Evolutionary conservation across 108 stramenopile species (phyloP).

Genomic region (Nannochloropsis salina): DNA sequence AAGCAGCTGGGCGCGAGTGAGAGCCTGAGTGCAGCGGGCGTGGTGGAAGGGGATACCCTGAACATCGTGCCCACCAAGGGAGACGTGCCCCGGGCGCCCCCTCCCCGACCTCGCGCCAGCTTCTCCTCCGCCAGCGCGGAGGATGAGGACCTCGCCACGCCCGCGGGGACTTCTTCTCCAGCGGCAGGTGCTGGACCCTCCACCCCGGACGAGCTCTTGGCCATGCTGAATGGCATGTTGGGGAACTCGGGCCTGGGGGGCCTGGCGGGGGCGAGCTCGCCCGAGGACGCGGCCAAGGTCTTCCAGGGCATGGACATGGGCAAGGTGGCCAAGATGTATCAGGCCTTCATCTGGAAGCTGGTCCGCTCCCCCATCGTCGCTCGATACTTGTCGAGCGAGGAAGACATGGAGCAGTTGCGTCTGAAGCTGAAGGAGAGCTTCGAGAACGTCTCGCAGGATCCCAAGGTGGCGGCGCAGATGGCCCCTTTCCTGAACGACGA

Average conservation of each 20-base stretch:
- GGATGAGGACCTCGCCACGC: background rate
- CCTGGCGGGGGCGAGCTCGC: background rate
- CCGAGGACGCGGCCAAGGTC: background rate
- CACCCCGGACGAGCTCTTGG: background rate
- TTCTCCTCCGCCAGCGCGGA: background rate
- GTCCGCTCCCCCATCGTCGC: constrained; percentile 9
- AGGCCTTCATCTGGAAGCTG: constrained; percentile 14
- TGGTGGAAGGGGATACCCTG: constrained; percentile 42
- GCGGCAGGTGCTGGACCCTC: background rate
- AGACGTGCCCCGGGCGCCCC: background rate
- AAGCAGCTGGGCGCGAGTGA: constrained; percentile 29
- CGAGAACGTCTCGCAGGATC: constrained; percentile 17
- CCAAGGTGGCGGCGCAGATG: constrained; percentile 17
- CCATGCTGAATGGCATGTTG: background rate
- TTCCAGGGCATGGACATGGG: constrained; percentile 14
- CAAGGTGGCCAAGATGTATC: constrained; percentile 15
- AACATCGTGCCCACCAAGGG: constrained; percentile 41
- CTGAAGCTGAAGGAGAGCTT: background rate
- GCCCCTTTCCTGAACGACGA: constrained; percentile 14
- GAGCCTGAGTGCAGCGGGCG: constrained; percentile 32
- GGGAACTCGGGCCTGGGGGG: background rate
- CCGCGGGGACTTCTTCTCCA: background rate
- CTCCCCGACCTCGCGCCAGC: background rate
- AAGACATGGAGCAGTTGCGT: background rate
- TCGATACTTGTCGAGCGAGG: background rate